A percentile compares a stretch with the other conserved stretches of the same genome.
phyloP scores from a whole-genome alignment of 2,329 filamentous ascomycete genomes.

The Rhinocladiella mackenziei region DNA sequence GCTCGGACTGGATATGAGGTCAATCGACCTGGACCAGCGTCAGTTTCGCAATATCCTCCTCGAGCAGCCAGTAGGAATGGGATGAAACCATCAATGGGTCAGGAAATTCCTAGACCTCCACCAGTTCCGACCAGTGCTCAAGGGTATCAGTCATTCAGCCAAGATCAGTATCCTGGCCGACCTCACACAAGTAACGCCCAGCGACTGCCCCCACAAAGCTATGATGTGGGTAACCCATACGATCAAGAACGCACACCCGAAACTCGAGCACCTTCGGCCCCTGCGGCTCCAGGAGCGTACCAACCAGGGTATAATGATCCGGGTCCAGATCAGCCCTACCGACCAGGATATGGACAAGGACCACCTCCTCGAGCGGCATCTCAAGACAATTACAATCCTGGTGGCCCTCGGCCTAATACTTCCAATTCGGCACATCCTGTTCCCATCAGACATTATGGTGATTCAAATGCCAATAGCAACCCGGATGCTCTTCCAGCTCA shows the following conservation, averaged over 20 bases:
- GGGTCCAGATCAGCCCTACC: slow-evolving; percentile 17
- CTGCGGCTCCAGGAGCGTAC: slow-evolving; percentile 16
- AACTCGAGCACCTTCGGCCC: slow-evolving; percentile 11
- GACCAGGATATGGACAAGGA: slow-evolving; percentile 20
- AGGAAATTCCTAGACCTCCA: slow-evolving; percentile 8
- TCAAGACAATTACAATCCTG: slow-evolving; percentile 17
- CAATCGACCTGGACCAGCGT: slow-evolving; percentile 6
- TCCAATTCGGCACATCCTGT: slow-evolving; percentile 23
- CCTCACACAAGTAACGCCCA: slow-evolving; percentile 23
- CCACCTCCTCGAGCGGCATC: slow-evolving; percentile 15
- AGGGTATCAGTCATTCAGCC: slow-evolving; percentile 18
- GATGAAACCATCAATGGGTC: slow-evolving; percentile 12
- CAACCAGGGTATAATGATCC: slow-evolving; percentile 27
- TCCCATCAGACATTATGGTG: slow-evolving; percentile 23
- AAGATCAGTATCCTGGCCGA: slow-evolving; percentile 16
- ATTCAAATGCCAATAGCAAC: slow-evolving; percentile 36
- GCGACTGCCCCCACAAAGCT: slow-evolving; percentile 12
- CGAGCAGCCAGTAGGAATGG: slow-evolving; percentile 24
- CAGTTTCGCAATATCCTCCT: slow-evolving; percentile 23
- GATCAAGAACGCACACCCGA: slow-evolving; percentile 10
- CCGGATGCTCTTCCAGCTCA: slow-evolving; percentile 55
- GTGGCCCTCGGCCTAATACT: slow-evolving; percentile 11
- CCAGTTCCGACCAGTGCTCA: slow-evolving; percentile 17
- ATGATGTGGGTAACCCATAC: slow-evolving; percentile 17
- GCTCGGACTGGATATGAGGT: slow-evolving; percentile 8